A percentile compares a stretch with the other conserved stretches of the same genome.
phyloP scores from a whole-genome alignment of 352 stramenopile genomes.

The Globisporangium middletonii region DNA sequence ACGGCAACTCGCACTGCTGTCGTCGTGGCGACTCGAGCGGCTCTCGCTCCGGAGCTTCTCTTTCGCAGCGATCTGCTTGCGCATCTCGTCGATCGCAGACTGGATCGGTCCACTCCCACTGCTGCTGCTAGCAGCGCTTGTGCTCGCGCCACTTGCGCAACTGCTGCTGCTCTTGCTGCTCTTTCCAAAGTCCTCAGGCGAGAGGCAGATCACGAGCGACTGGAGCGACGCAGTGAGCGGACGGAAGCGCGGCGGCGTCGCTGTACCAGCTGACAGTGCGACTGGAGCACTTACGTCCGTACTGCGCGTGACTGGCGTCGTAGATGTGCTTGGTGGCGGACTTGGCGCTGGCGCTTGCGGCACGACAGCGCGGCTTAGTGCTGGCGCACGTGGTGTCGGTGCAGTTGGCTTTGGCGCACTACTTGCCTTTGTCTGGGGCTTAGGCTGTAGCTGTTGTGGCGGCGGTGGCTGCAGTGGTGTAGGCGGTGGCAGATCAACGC shows the following conservation, averaged over 20 bases:
- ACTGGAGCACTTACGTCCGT: not conserved
- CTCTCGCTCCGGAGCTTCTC: slow-evolving; percentile 29
- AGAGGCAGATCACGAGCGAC: slow-evolving; percentile 64
- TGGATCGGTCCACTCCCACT: slow-evolving; percentile 18
- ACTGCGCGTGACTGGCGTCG: not conserved
- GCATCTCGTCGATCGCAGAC: slow-evolving; percentile 46
- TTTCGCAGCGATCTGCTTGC: slow-evolving; percentile 44
- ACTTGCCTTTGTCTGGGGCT: too few relatives aligned
- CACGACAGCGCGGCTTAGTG: too few relatives aligned
- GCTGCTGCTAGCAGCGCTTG: slow-evolving; percentile 1
- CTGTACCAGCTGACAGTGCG: not conserved
- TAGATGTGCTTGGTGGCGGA: not conserved
- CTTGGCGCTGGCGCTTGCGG: not conserved
- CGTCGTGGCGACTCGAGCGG: slow-evolving; percentile 1
- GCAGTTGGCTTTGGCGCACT: not conserved
- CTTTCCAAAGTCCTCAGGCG: slow-evolving; percentile 36
- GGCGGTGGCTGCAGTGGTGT: too few relatives aligned
- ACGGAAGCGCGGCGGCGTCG: slow-evolving; percentile 21
- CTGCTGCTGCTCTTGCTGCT: slow-evolving; percentile 13
- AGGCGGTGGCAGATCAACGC: too few relatives aligned
- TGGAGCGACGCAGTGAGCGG: slow-evolving; percentile 62
- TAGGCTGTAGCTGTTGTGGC: too few relatives aligned
- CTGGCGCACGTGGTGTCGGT: not conserved
- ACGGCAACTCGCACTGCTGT: not conserved
- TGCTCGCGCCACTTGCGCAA: not conserved